These are phyloP conservation scores for Neofusicoccum parvum DNA, from an alignment of 2,329 filamentous ascomycete species.

Conservation along the genomic window DNA sequence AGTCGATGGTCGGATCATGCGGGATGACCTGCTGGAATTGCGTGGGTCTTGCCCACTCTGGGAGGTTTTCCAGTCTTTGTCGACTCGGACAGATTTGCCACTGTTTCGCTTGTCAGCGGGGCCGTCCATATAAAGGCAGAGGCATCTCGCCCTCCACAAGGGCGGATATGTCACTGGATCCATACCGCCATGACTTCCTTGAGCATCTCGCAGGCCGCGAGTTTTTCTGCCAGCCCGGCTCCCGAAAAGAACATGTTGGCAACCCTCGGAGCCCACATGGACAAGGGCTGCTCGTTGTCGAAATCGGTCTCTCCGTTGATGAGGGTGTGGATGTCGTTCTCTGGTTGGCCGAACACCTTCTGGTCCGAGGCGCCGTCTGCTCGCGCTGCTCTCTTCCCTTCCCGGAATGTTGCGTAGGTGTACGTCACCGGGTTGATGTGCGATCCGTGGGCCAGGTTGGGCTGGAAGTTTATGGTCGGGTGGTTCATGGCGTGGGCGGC, in stretches of 20 bases:
- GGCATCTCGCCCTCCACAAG: not conserved
- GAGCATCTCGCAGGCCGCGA: slow-evolving; percentile 12
- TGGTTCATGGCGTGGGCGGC: slow-evolving; percentile 6
- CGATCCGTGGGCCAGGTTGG: not conserved
- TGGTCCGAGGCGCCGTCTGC: slow-evolving; percentile 8
- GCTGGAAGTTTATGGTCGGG: slow-evolving; percentile 6
- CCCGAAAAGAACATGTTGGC: slow-evolving; percentile 15
- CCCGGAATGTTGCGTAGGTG: slow-evolving; percentile 12
- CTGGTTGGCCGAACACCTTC: slow-evolving; percentile 14
- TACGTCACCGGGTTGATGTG: slow-evolving; percentile 18
- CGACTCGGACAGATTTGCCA: slow-evolving; percentile 22
- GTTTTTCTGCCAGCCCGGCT: slow-evolving; percentile 9
- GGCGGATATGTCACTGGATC: not conserved
- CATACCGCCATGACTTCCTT: slow-evolving; percentile 18
- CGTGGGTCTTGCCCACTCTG: slow-evolving; percentile 17
- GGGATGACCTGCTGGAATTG: slow-evolving; percentile 21
- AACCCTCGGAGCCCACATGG: slow-evolving; percentile 13
- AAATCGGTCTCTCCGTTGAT: slow-evolving; percentile 16
- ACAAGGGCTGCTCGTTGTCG: slow-evolving; percentile 11
- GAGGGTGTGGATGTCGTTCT: slow-evolving; percentile 9
- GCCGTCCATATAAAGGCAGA: not conserved
- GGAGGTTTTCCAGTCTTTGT: slow-evolving; percentile 19
- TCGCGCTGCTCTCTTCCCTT: slow-evolving; percentile 8
- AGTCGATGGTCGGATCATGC: slow-evolving; percentile 21
- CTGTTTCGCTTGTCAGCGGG: slow-evolving; percentile 6